A percentile compares a stretch with the other conserved stretches of the same genome.
These are phyloP conservation scores for Trichoderma asperelloides DNA, from an alignment of 495 filamentous ascomycete genomes.

Conservation along the genomic window DNA sequence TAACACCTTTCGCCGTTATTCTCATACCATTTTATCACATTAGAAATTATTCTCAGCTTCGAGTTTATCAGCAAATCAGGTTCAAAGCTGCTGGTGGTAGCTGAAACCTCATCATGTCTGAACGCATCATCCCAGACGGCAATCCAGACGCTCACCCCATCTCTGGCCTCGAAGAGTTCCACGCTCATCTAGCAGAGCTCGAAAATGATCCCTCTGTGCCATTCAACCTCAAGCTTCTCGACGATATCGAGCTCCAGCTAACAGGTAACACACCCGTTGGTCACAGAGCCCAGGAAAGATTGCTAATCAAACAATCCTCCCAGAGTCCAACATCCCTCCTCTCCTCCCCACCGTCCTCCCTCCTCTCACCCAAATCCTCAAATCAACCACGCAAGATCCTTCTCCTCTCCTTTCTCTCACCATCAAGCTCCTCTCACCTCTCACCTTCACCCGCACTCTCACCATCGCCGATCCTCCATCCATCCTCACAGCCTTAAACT, in stretches of 20 bases:
- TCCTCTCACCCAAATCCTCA: conserved; percentile 24
- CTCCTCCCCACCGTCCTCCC: conserved; percentile 26
- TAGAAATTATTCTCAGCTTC: neutral
- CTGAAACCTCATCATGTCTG: neutral
- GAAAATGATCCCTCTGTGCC: conserved; percentile 25
- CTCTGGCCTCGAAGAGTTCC: conserved; percentile 38
- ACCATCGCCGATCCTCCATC: conserved; percentile 45
- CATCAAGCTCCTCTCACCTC: conserved; percentile 43
- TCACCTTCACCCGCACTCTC: conserved; percentile 41
- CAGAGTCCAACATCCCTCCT: conserved; percentile 37
- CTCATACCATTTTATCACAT: no score
- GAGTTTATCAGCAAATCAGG: neutral
- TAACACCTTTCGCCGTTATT: no score
- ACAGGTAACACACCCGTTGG: conserved; percentile 26
- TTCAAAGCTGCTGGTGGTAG: neutral
- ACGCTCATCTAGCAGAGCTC: conserved; percentile 41
- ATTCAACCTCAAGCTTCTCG: conserved; percentile 39
- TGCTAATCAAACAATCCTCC: conserved; percentile 5
- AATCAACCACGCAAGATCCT: conserved; percentile 42
- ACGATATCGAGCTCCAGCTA: conserved; percentile 46
- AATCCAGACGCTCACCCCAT: conserved; percentile 28
- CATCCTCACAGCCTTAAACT: conserved; percentile 46
- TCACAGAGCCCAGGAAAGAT: neutral
- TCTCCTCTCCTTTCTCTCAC: conserved; percentile 39
- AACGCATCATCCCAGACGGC: conserved; percentile 23